Evolutionary conservation across 805 yeast genomes (phyloP).

Genomic region (Candida nanaspora): DNA sequence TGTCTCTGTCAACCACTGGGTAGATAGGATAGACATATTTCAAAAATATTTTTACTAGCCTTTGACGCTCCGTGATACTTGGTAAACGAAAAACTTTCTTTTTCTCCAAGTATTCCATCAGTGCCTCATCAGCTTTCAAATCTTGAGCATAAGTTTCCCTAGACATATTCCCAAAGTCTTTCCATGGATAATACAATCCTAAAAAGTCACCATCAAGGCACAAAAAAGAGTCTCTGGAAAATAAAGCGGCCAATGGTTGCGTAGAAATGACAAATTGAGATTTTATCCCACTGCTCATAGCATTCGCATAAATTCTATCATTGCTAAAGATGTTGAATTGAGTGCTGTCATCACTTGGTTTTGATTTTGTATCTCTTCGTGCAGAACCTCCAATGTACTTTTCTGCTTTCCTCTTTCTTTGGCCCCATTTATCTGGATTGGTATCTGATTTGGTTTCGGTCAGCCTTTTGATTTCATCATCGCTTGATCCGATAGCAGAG

Average conservation of each 20-base stretch:
- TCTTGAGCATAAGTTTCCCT: slow-evolving; percentile 8
- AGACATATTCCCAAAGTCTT: slow-evolving; percentile 15
- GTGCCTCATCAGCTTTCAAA: slow-evolving; percentile 15
- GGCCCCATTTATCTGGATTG: not conserved
- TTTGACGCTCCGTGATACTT: slow-evolving; percentile 12
- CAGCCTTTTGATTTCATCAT: too few relatives aligned
- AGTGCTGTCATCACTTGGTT: not conserved
- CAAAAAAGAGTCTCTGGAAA: slow-evolving; percentile 23
- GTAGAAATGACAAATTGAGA: slow-evolving; percentile 25
- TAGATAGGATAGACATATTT: slow-evolving; percentile 21
- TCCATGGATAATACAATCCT: slow-evolving; percentile 25
- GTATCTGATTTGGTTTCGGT: too few relatives aligned
- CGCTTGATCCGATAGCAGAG: too few relatives aligned
- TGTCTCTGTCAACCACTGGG: slow-evolving; percentile 21
- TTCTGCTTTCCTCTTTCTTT: not conserved
- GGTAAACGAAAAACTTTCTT: slow-evolving; percentile 21
- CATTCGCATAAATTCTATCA: slow-evolving; percentile 20
- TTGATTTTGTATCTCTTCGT: not conserved
- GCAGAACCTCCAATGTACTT: too few relatives aligned
- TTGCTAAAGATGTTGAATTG: slow-evolving; percentile 6
- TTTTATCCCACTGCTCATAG: slow-evolving; percentile 12
- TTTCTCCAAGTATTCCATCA: slow-evolving; percentile 14
- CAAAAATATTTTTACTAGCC: slow-evolving; percentile 14
- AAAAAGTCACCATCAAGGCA: slow-evolving; percentile 24
- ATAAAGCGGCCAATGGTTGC: slow-evolving; percentile 25